Evolutionary conservation across 164 flowering plant species (phyloP).

Genomic region (Kingdonia uniflora): DNA sequence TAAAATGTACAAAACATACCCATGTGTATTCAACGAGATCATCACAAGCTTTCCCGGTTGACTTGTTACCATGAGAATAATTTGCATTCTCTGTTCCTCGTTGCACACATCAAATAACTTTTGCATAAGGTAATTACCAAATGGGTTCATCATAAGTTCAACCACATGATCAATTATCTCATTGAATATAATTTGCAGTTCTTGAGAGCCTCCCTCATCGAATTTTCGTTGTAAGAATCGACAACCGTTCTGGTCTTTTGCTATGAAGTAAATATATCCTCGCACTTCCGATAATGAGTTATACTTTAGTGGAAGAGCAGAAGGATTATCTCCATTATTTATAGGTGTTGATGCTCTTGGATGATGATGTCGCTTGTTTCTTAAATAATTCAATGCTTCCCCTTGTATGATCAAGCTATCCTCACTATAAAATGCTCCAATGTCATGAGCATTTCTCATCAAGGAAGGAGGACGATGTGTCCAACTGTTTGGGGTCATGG

Average conservation of each 20-base stretch:
- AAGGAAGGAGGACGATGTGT: slow-evolving; percentile 9
- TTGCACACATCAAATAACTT: slow-evolving; percentile 66
- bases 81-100: slow-evolving; percentile 60
- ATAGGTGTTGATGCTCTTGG: slow-evolving; percentile 10
- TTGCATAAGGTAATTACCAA: slow-evolving; percentile 90
- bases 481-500: slow-evolving; percentile 12
- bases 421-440: slow-evolving; percentile 26
- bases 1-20: slow-evolving; percentile 32
- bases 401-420: slow-evolving; percentile 42
- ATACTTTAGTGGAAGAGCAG: slow-evolving; percentile 16
- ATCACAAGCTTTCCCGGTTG: slow-evolving; percentile 47
- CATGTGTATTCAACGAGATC: slow-evolving; percentile 65
- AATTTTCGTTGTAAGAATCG: slow-evolving; percentile 54
- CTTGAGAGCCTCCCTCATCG: slow-evolving; percentile 46
- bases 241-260: slow-evolving; percentile 81
- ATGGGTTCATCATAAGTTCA: slow-evolving; percentile 78
- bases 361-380: slow-evolving; percentile 12
- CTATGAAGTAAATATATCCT: slow-evolving; percentile 42
- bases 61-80: slow-evolving; percentile 37
- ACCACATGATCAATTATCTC: slow-evolving; percentile 49
- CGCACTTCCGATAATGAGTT: slow-evolving; percentile 30
- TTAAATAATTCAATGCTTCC: slow-evolving; percentile 15
- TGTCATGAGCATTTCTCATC: slow-evolving; percentile 4
- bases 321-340: slow-evolving; percentile 4
- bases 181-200: slow-evolving; percentile 44